phyloP scores from a whole-genome alignment of 106 monocot genomes.

The Acorus calamus region DNA sequence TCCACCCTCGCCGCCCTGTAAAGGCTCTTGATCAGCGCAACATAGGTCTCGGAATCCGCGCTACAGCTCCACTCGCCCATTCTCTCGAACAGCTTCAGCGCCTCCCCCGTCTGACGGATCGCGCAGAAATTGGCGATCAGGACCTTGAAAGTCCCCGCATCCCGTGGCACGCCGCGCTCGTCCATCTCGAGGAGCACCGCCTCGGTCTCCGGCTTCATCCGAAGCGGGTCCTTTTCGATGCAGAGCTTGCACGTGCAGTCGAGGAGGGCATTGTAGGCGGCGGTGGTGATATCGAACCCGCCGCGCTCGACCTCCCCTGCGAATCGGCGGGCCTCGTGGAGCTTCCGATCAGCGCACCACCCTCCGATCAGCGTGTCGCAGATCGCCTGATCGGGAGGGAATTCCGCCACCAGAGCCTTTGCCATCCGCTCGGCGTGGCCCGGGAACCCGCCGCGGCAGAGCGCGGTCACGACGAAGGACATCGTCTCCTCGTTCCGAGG shows the following conservation, averaged over 20 bases:
- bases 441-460: slow-evolving; percentile 35
- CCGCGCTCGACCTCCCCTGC: slow-evolving; percentile 61
- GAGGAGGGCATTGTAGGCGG: slow-evolving; percentile 67
- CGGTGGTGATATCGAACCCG: slow-evolving; percentile 52
- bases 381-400: slow-evolving; percentile 67
- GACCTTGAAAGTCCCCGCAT: slow-evolving; percentile 55
- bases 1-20: slow-evolving; percentile 73
- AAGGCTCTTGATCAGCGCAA: slow-evolving; percentile 61
- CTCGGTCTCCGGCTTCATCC: slow-evolving; percentile 42
- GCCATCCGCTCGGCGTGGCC: slow-evolving; percentile 51
- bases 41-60: slow-evolving; percentile 59
- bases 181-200: slow-evolving; percentile 76
- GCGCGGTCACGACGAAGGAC: slow-evolving; percentile 32
- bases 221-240: slow-evolving; percentile 67
- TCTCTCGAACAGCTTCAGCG: slow-evolving; percentile 48
- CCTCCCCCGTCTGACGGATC: slow-evolving; percentile 81
- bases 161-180: slow-evolving; percentile 29
- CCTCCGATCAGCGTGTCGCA: slow-evolving; percentile 59
- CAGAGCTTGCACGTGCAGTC: slow-evolving; percentile 64
- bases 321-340: slow-evolving; percentile 55
- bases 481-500: slow-evolving; percentile 21
- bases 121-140: slow-evolving; percentile 71
- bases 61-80: slow-evolving; percentile 88
- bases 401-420: slow-evolving; percentile 25
- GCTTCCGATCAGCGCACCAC: slow-evolving; percentile 54